Evolutionary conservation across 2,329 filamentous ascomycete genomes (phyloP).

Genomic region (Lomentospora prolificans): DNA sequence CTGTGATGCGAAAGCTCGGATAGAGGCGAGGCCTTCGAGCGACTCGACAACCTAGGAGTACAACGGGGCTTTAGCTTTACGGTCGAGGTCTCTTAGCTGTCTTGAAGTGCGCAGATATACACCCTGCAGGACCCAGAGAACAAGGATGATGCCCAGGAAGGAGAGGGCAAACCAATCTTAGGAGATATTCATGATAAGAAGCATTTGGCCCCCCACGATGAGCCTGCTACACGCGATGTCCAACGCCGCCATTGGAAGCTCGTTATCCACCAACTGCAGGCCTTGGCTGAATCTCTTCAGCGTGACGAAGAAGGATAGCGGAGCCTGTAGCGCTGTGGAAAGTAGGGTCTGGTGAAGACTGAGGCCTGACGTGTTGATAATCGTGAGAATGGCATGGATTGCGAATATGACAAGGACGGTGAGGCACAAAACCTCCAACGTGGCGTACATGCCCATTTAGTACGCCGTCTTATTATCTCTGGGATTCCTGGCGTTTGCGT

Average conservation of each 20-base stretch:
- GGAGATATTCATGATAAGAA: conserved; percentile 18
- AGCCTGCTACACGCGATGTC: conserved; percentile 11
- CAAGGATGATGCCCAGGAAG: conserved; percentile 18
- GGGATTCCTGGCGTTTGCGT: background rate
- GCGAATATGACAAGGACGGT: background rate
- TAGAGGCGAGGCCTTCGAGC: conserved; percentile 34
- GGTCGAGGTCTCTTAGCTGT: conserved; percentile 25
- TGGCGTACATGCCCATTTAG: background rate
- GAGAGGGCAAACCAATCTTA: conserved; percentile 23
- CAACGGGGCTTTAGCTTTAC: conserved; percentile 25
- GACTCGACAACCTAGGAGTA: conserved; percentile 30
- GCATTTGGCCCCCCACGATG: conserved; percentile 1
- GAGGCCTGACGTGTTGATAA: background rate
- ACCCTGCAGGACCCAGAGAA: conserved; percentile 20
- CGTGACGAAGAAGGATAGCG: conserved; percentile 14
- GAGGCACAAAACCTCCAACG: background rate
- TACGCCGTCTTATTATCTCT: background rate
- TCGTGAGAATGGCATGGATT: background rate
- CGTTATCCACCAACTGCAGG: conserved; percentile 15
- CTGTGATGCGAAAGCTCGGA: conserved; percentile 41
- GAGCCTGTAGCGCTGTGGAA: conserved; percentile 8
- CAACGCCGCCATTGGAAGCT: conserved; percentile 14
- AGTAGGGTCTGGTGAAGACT: background rate
- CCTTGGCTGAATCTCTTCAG: conserved; percentile 17
- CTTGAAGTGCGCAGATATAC: conserved; percentile 27